Evolutionary conservation across 2,329 filamentous ascomycete species (phyloP), one percentile per base, ranked within the genome.

Genomic region (Cylindrodendrum hubeiense): DNA sequence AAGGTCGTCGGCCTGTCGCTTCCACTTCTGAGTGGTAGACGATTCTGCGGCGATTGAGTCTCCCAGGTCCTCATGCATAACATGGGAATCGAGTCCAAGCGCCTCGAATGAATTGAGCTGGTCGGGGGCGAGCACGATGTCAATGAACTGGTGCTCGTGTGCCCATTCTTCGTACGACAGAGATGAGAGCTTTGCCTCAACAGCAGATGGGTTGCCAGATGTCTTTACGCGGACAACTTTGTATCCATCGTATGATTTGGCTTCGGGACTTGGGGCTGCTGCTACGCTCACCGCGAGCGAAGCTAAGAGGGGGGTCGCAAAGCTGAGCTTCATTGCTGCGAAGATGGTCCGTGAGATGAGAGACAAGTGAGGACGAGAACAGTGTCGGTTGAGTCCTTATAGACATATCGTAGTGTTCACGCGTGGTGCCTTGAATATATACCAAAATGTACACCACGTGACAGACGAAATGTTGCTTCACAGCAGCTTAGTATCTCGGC

Each of bases 231-330:
- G 71, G 43, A 65, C 75, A 4, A 66, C 68, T 52, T 75, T 74
- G 72, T 74, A 75, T 6, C 72, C 71, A 26, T 75, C 55, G 39
- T 75, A 75, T 1, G 72, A 71, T 39, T 70, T 70, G n/a, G 56
- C 15, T 0, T 66, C 66, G 8, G 53, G 10, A 17, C 66, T 67
- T 15, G 68, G 69, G 1, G 66, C 68, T 19, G 71, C 71, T 12
- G 69, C 22, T 19, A 56, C 68, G 9, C 70, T 68, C 24, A 71
- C 7, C 22, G 49, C 65, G 33, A 72, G 67, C 1, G 67, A 61
- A 21, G 26, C 44, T 7, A 73, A 47, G 9, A 72, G 56, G 0
- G 71, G 63, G 34, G 71, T 53, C 15, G 54, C 44, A 28, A 71
- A 21, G 3, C 68, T 66, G 70, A 41, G 67, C 54, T 60, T 68